Conservation (phyloP, 2,329 filamentous ascomycete species). For the Talaromyces amestolkiae region DNA sequence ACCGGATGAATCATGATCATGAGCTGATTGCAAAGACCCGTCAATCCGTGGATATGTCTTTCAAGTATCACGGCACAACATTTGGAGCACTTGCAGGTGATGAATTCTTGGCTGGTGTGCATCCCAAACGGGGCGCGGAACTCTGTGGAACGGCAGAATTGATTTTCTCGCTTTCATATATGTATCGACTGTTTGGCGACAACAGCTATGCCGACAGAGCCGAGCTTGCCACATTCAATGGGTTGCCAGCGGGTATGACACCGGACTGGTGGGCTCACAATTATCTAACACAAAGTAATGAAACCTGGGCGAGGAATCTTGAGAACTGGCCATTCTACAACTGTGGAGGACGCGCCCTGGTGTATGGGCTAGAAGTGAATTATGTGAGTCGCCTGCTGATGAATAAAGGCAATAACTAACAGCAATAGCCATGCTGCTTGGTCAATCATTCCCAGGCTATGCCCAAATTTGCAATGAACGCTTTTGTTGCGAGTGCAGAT, state of each 20-base stretch:
- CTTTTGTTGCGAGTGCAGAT: constrained; percentile 18
- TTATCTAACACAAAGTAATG: constrained; percentile 18
- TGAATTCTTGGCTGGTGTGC: constrained; percentile 18
- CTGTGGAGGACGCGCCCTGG: constrained; percentile 15
- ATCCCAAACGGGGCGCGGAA: constrained; percentile 19
- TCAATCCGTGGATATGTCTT: constrained; percentile 17
- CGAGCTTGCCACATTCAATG: constrained; percentile 18
- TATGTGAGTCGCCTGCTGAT: constrained; percentile 9
- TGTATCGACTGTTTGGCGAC: constrained; percentile 19
- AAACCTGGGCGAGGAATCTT: constrained; percentile 16
- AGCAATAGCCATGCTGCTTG: constrained; percentile 18
- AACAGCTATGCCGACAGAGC: constrained; percentile 17
- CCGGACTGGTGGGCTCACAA: constrained; percentile 20
- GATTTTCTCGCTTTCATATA: constrained; percentile 20
- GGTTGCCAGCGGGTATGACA: constrained; percentile 17
- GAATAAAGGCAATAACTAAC: background rate
- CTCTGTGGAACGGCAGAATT: constrained; percentile 19
- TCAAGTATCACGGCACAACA: constrained; percentile 19
- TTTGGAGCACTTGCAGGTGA: constrained; percentile 19
- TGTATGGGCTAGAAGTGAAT: constrained; percentile 19
- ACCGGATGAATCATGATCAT: constrained; percentile 16
- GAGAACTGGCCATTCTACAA: constrained; percentile 19
- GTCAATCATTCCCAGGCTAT: constrained; percentile 19
- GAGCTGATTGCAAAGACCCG: constrained; percentile 15
- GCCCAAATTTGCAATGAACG: constrained; percentile 20